Evolutionary conservation across 345 rosid genomes (phyloP), one percentile per base, ranked within the genome.

Genomic region (Linum trigynum): DNA sequence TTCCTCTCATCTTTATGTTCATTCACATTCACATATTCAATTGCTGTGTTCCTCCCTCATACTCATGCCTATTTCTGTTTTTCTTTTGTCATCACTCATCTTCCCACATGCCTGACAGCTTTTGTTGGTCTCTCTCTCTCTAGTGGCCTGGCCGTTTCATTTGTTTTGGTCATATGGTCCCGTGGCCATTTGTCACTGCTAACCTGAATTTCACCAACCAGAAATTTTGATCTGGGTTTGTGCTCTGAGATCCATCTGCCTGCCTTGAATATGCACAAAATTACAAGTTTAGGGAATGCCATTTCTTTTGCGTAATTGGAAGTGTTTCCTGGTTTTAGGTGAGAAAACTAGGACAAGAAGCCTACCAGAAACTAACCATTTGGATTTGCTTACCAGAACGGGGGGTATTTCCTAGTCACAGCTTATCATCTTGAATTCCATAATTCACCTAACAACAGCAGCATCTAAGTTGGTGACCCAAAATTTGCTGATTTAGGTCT

Each of bases 91-190:
- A 42, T 62, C 70, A 61, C 61, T 66, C 69, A 62, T 69, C 48
- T 39, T 51, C 64, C 73, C 82, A 83, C 84, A 80, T 80, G 83
- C 66, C 76, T 66, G 79, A 71, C 81, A 83, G 69, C 76, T 71
- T 78, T 78, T 67, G 59, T 10, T 45, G 69, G 45, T 39, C 68
- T 57, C 10, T 43, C n/a, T 58, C 62, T 55, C 32, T 23, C 32
- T 23, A 23, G 32, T 23, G 43, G 59, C 36, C 66, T 59, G 71
- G 69, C 74, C 68, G 65, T 59, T 63, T 68, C 60, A 76, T 72
- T 43, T 4, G 10, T 64, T 72, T 23, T 71, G 71, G 53, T 15
- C 68, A 57, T 53, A 51, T 65, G 65, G 65, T 51, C 67, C 74
- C 40, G 32, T 23, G 32, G 32, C 57, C 55, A 65, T 48, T 61